A percentile compares a stretch with the other conserved stretches of the same genome.
These are phyloP conservation scores for Diutina catenulata DNA, from an alignment of 1,139 yeast genomes.

Conservation along the genomic window DNA sequence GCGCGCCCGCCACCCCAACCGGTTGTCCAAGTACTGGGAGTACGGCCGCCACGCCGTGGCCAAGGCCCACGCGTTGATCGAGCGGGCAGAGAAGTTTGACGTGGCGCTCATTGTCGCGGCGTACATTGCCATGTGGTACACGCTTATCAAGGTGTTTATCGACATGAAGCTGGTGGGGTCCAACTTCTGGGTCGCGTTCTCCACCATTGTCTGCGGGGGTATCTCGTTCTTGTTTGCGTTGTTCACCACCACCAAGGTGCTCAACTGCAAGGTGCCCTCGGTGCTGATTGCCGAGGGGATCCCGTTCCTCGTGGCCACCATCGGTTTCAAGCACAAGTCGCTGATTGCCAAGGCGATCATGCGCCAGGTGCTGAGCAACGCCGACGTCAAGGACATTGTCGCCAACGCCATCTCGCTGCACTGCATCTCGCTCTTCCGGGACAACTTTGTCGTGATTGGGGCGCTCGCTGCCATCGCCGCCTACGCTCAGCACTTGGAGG, in stretches of 20 bases:
- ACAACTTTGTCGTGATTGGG: conserved; percentile 62
- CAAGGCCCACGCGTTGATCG: neutral
- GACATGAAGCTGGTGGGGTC: conserved; percentile 81
- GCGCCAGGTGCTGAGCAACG: conserved; percentile 21
- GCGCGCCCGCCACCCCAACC: conserved; percentile 4
- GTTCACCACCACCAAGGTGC: conserved; percentile 46
- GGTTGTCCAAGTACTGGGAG: conserved; percentile 4
- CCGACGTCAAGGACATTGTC: conserved; percentile 35
- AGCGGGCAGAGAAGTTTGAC: neutral
- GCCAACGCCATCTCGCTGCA: conserved; percentile 53
- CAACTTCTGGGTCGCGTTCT: conserved; percentile 78
- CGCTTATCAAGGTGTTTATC: conserved; percentile 62
- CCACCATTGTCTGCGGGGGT: conserved; percentile 70
- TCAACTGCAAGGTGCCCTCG: conserved; percentile 49
- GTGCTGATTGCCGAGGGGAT: conserved; percentile 80
- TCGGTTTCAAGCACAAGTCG: conserved; percentile 87
- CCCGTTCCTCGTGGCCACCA: conserved; percentile 85
- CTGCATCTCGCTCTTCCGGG: conserved; percentile 65
- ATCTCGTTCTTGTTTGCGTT: conserved; percentile 83
- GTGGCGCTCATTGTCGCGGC: conserved; percentile 25
- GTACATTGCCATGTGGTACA: conserved; percentile 83
- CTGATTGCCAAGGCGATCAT: conserved; percentile 59
- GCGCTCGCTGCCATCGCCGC: conserved; percentile 59
- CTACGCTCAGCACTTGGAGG: conserved; percentile 61
- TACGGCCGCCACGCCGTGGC: conserved; percentile 1